A percentile compares a stretch with the other conserved stretches of the same genome.
These are phyloP conservation scores for Metrosideros polymorpha DNA, from an alignment of 441 rosid species.

Conservation along the genomic window DNA sequence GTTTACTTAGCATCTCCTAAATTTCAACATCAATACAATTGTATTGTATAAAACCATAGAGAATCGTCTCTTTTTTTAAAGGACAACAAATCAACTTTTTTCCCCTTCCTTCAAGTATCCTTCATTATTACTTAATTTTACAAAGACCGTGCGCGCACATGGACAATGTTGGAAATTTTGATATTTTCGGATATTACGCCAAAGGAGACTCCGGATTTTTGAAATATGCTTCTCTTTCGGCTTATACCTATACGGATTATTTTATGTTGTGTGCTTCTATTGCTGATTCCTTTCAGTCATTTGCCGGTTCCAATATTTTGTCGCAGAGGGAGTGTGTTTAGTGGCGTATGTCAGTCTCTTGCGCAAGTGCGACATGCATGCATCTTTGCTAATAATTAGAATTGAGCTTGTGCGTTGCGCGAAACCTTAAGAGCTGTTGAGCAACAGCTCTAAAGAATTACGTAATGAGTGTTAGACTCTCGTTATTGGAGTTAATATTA, in stretches of 20 bases:
- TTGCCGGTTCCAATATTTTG: neutral
- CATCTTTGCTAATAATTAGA: neutral
- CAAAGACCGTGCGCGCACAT: neutral
- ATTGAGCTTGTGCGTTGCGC: fast-evolving
- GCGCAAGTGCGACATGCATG: fast-evolving
- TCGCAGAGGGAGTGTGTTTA: neutral
- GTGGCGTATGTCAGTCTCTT: fast-evolving
- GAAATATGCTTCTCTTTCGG: neutral
- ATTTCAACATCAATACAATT: neutral
- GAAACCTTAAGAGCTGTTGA: no score
- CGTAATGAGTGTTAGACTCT: neutral
- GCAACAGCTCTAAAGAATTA: neutral
- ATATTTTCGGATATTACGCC: neutral
- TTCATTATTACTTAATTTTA: neutral
- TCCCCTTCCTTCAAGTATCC: neutral
- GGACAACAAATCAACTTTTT: neutral
- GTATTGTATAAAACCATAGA: neutral
- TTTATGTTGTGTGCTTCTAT: neutral
- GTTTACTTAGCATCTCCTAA: neutral
- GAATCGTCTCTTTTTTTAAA: neutral
- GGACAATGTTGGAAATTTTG: neutral
- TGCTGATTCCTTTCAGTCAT: neutral
- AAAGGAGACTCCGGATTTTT: neutral
- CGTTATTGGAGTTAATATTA: neutral
- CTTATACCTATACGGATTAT: neutral